phyloP scores from a whole-genome alignment of 2,329 filamentous ascomycete species.

The Fusarium pseudograminearum region DNA sequence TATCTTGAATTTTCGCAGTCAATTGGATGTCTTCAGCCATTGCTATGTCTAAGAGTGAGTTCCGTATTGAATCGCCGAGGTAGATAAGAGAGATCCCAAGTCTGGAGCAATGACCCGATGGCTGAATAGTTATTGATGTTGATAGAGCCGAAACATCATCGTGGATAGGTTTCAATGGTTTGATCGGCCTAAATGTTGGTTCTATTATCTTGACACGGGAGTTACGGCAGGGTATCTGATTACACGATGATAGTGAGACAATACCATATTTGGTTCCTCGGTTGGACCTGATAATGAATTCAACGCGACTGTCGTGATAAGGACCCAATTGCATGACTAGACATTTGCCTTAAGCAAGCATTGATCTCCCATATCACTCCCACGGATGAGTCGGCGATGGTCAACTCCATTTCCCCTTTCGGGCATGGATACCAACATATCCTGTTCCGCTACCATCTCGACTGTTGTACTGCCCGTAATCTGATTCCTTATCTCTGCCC shows the following conservation, averaged over 20 bases:
- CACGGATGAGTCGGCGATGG: background rate
- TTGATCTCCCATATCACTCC: background rate
- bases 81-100: conserved; percentile 10
- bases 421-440: background rate
- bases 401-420: conserved; percentile 12
- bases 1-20: conserved; percentile 15
- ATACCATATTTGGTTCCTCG: conserved; percentile 25
- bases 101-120: background rate
- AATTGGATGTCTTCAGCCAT: conserved; percentile 26
- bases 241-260: conserved; percentile 31
- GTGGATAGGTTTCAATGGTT: conserved; percentile 20
- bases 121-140: conserved; percentile 12
- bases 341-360: background rate
- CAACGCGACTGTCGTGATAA: conserved; percentile 34
- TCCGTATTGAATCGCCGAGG: conserved; percentile 21
- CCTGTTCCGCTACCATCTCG: background rate
- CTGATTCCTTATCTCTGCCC: conserved; percentile 25
- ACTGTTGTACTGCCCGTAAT: background rate
- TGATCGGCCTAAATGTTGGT: conserved; percentile 5
- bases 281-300: conserved; percentile 32
- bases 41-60: conserved; percentile 28
- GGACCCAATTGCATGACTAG: background rate
- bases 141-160: conserved; percentile 26
- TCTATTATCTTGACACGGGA: conserved; percentile 31
- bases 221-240: conserved; percentile 30